phyloP scores from a whole-genome alignment of 1,284 basidiomycete genomes.

The Laetiporus sulphureus region DNA sequence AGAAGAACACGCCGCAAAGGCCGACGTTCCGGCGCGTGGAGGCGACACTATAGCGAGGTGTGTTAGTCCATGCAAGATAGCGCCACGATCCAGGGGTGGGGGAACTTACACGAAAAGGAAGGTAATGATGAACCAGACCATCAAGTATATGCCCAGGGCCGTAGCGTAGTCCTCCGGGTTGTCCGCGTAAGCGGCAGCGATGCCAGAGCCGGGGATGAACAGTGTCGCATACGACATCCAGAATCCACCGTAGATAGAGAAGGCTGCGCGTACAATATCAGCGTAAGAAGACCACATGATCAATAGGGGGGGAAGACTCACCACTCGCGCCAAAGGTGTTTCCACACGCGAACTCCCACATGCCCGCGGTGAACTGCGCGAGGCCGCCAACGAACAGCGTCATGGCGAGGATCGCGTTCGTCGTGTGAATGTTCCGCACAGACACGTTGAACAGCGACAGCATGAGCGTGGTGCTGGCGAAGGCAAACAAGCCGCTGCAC shows the following conservation, averaged over 20 bases:
- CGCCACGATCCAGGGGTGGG: neutral
- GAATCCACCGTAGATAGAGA: conserved; percentile 79
- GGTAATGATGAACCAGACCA: conserved; percentile 69
- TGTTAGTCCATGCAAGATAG: conserved; percentile 4
- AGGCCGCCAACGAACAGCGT: conserved; percentile 81
- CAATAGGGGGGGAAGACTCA: conserved; percentile 27
- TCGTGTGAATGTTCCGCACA: conserved; percentile 41
- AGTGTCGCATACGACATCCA: conserved; percentile 76
- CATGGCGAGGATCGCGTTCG: conserved; percentile 83
- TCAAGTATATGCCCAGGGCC: conserved; percentile 63
- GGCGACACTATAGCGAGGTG: conserved; percentile 44
- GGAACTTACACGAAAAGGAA: conserved; percentile 49
- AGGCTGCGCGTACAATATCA: conserved; percentile 43
- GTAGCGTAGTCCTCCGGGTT: conserved; percentile 39
- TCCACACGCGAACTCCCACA: conserved; percentile 80
- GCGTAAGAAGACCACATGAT: conserved; percentile 1
- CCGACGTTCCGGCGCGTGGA: conserved; percentile 61
- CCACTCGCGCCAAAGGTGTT: conserved; percentile 67
- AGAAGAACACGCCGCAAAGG: conserved; percentile 66
- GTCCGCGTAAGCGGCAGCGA: conserved; percentile 44
- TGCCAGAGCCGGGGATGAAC: conserved; percentile 56
- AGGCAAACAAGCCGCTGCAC: conserved; percentile 59
- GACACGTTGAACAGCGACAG: conserved; percentile 61
- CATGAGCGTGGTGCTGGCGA: conserved; percentile 69
- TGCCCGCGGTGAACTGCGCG: conserved; percentile 67